Percentiles rank a stretch among this genome's conserved stretches.
phyloP scores from a whole-genome alignment of 2,329 filamentous ascomycete species.

The Westerdykella aurantiaca region DNA sequence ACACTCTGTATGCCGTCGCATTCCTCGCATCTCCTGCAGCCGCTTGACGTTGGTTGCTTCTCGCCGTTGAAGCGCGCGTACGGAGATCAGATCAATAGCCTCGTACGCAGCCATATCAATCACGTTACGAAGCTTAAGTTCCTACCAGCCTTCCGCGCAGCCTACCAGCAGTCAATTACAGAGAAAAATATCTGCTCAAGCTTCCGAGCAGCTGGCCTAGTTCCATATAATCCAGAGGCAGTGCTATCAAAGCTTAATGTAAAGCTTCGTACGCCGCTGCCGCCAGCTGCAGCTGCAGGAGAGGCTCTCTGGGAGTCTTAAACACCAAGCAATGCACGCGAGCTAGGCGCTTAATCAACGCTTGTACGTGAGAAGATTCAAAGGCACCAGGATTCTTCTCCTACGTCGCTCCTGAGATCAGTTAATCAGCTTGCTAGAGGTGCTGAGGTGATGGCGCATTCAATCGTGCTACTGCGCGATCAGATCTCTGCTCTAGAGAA shows the following conservation, averaged over 20 bases:
- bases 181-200: no score
- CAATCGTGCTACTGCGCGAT: neutral
- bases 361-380: conserved; percentile 3
- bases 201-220: no score
- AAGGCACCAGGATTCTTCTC: conserved; percentile 2
- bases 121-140: no score
- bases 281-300: neutral
- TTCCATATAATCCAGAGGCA: no score
- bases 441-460: conserved; percentile 5
- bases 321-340: conserved; percentile 4
- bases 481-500: conserved; percentile 1
- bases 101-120: no score
- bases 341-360: conserved; percentile 5
- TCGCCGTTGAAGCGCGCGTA: no score
- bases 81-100: no score
- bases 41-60: no score
- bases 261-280: conserved; percentile 9
- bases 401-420: neutral
- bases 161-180: no score
- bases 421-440: conserved; percentile 3
- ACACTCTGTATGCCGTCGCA: no score
- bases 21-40: no score
- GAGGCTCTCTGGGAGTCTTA: conserved; percentile 2
- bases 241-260: conserved; percentile 31
- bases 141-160: no score